Percentiles rank a stretch among this genome's conserved stretches.
These are phyloP conservation scores for Termitomyces sp. DNA, from an alignment of 768 basidiomycete genomes.

Conservation along the genomic window DNA sequence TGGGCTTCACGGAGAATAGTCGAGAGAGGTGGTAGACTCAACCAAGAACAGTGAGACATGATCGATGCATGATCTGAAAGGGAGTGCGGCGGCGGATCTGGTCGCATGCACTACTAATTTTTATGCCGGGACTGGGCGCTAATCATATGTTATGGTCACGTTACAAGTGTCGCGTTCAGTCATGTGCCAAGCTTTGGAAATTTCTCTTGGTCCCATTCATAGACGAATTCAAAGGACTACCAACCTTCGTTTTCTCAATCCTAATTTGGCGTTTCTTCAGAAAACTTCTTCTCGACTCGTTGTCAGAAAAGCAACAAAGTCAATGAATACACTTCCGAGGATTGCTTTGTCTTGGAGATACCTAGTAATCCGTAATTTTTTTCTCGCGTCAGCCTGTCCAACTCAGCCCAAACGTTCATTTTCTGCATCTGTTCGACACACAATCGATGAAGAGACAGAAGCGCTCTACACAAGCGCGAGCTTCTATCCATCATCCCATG, in stretches of 20 bases:
- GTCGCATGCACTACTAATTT: too few relatives aligned
- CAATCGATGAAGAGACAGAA: slow-evolving; percentile 8
- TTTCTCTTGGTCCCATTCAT: neutral
- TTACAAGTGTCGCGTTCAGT: neutral
- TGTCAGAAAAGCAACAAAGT: slow-evolving; percentile 9
- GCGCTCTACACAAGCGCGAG: slow-evolving; percentile 7
- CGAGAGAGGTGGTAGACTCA: too few relatives aligned
- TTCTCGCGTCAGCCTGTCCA: slow-evolving; percentile 12
- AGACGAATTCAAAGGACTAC: neutral
- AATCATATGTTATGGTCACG: neutral
- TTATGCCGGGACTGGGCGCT: too few relatives aligned
- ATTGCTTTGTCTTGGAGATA: slow-evolving; percentile 6
- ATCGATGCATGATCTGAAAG: too few relatives aligned
- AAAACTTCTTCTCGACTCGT: slow-evolving; percentile 1
- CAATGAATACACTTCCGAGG: slow-evolving; percentile 5
- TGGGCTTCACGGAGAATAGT: too few relatives aligned
- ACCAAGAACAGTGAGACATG: too few relatives aligned
- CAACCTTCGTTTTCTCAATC: neutral
- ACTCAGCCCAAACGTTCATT: slow-evolving; percentile 9
- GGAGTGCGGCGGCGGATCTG: too few relatives aligned
- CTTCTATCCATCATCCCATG: neutral
- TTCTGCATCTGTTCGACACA: slow-evolving; percentile 1
- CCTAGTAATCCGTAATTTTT: slow-evolving; percentile 14
- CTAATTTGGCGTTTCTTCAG: slow-evolving; percentile 8
- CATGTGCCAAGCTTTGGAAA: neutral